These are phyloP conservation scores for Exophiala alcalophila DNA, from an alignment of 2,329 filamentous ascomycete species.

Conservation along the genomic window DNA sequence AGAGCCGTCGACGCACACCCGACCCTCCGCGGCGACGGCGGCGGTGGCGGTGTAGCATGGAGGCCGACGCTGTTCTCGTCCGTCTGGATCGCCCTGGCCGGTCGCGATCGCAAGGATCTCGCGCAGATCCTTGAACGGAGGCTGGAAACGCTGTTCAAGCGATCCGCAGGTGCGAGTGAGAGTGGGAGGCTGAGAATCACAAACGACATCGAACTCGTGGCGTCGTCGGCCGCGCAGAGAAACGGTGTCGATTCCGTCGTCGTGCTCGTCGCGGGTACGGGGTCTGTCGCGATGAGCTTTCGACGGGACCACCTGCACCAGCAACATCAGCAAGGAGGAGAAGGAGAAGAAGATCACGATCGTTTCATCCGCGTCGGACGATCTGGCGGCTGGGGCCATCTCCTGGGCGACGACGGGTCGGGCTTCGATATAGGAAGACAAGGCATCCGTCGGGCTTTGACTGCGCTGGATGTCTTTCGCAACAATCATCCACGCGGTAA, in stretches of 20 bases:
- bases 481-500: too few species aligned
- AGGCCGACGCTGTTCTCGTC: conserved; percentile 30
- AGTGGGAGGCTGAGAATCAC: conserved; percentile 34
- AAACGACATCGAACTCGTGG: conserved; percentile 43
- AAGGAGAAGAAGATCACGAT: too few species aligned
- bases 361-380: conserved; percentile 35
- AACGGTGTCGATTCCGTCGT: conserved; percentile 30
- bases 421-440: conserved; percentile 43
- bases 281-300: conserved; percentile 45
- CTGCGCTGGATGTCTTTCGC: conserved; percentile 32
- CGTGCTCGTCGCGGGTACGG: conserved; percentile 45
- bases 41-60: too few species aligned
- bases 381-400: conserved; percentile 45
- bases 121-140: conserved; percentile 31
- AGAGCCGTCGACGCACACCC: conserved; percentile 27
- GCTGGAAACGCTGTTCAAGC: conserved; percentile 33
- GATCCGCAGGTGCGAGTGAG: conserved; percentile 18
- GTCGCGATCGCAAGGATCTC: conserved; percentile 39
- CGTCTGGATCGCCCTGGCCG: conserved; percentile 43
- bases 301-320: too few species aligned
- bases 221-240: conserved; percentile 29
- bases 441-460: conserved; percentile 37
- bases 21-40: neutral
- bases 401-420: conserved; percentile 46
- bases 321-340: too few species aligned